phyloP scores from a whole-genome alignment of 371 early-diverging fungal genomes.

The Rozella allomycis region DNA sequence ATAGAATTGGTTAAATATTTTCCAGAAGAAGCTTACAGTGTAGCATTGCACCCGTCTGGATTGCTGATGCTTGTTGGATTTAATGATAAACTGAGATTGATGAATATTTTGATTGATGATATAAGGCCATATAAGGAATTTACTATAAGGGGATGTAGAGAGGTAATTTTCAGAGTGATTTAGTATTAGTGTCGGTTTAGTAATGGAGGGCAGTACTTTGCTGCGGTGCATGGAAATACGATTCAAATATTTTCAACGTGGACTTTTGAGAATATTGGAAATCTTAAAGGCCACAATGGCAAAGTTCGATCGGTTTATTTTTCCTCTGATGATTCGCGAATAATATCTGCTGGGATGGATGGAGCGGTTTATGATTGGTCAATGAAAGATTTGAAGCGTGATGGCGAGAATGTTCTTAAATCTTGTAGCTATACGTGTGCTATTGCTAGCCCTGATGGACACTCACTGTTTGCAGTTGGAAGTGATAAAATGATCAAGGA shows the following conservation, averaged over 20 bases:
- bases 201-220: conserved; percentile 31
- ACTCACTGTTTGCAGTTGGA: conserved; percentile 22
- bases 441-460: conserved; percentile 11
- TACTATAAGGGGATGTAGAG: conserved; percentile 24
- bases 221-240: conserved; percentile 23
- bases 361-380: conserved; percentile 25
- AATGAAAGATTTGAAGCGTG: conserved; percentile 13
- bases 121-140: conserved; percentile 27
- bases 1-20: conserved; percentile 28
- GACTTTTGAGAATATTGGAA: conserved; percentile 25
- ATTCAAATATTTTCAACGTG: conserved; percentile 30
- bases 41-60: conserved; percentile 29
- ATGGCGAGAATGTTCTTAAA: conserved; percentile 26
- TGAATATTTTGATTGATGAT: conserved; percentile 32
- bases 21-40: conserved; percentile 22
- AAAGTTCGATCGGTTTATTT: conserved; percentile 25
- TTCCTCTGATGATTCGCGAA: conserved; percentile 20
- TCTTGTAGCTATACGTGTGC: conserved; percentile 21
- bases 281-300: conserved; percentile 30
- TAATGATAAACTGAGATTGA: conserved; percentile 26
- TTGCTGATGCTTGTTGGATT: conserved; percentile 33
- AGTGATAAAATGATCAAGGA: conserved; percentile 18
- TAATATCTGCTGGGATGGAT: conserved; percentile 18
- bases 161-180: conserved; percentile 6
- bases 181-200: conserved; percentile 19